Evolutionary conservation across 495 filamentous ascomycete genomes (phyloP), one percentile per base, ranked within the genome.

Genomic region (Neurospora terricola): DNA sequence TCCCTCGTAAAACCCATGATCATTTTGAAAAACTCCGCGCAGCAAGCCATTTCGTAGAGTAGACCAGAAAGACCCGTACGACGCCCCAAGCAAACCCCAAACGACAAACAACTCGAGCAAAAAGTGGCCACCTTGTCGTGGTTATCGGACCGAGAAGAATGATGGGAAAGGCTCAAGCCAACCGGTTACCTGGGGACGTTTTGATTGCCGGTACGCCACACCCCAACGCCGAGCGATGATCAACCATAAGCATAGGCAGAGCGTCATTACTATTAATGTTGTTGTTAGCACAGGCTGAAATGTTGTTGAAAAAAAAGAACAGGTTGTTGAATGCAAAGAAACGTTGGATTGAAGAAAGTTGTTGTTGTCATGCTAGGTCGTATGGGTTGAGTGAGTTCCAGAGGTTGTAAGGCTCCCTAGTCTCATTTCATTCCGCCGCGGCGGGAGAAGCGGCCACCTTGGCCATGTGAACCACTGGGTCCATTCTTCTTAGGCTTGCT

Each of bases 21-120:
- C 54, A 66, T 66, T 66, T 66, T 66, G 54, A 66, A 66, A 66
- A 66, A 66, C 54, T 66, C 54, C 54, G 54, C 54, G 54, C 54
- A 66, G 14, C 54, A 66, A 34, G 14, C 54, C 54, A 66, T 66
- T 18, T 66, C 54, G 54, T 66, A 66, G 54, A 66, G 54, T 66
- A 66, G 54, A 66, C 54, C 54, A 66, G 54, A 66, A 66, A 66
- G 54, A 66, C 54, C 54, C 54, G 12, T 66, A 66, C 54, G 54
- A 66, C 54, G 54, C 54, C 54, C 54, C 54, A 66, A 16, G 27
- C 27, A 66, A 66, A 34, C 54, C 54, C 54, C 54, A 36, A 66
- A 66, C 54, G 54, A 66, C 54, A 66, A 62, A 66, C 27, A 66
- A 66, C 54, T 66, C 27, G 54, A 66, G 54, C 54, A 66, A 66